Evolutionary conservation across 2,329 filamentous ascomycete genomes (phyloP), one percentile per base, ranked within the genome.

Genomic region (Aspergillus clavatus): DNA sequence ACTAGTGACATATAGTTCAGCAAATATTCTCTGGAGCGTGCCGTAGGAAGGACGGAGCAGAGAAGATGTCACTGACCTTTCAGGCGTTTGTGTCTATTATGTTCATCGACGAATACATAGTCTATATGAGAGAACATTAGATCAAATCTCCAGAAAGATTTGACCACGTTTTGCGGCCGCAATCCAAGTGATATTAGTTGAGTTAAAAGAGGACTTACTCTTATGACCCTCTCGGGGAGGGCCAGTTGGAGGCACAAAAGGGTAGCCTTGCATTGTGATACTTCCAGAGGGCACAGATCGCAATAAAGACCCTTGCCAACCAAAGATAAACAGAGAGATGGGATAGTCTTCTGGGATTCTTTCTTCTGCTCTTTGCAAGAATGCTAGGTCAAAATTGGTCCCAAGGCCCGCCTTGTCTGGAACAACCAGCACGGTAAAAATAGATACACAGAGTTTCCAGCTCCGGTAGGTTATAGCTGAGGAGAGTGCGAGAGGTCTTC

Each of bases 41-140:
- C 31, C 5, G 18, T 28, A 12, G 27, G 11, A 16, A 23, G 8
- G 40, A 36, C 48, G 12, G 5, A 28, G 42, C 37, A 19, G 42
- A 31, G 14, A 41, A 26, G 36, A 11, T 10, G 40, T 40, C 33
- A 33, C 67, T 50, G 80, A 93, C 89, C 89, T 78, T 97, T 97
- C 52, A 97, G 75, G 59, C 91, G 82, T 72, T 97, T 97, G 71
- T 97, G 93, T 53, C 93, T 86, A 73, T 97, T 97, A 70, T 97
- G 93, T 69, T 97, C 91, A 69, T 97, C 91, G 46, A 97, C 93
- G 65, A 97, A 97, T 60, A 97, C 93, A 86, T 96, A 97, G 68
- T 96, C 90, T 95, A 60, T 37, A 48, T 47, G 37, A 42, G 35
- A 38, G 38, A 42, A 35, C 22, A 51, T 54, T 42, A 52, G 48